Percentiles rank a stretch among this genome's conserved stretches.
phyloP scores from a whole-genome alignment of 768 basidiomycete genomes.

The Piloderma croceum region DNA sequence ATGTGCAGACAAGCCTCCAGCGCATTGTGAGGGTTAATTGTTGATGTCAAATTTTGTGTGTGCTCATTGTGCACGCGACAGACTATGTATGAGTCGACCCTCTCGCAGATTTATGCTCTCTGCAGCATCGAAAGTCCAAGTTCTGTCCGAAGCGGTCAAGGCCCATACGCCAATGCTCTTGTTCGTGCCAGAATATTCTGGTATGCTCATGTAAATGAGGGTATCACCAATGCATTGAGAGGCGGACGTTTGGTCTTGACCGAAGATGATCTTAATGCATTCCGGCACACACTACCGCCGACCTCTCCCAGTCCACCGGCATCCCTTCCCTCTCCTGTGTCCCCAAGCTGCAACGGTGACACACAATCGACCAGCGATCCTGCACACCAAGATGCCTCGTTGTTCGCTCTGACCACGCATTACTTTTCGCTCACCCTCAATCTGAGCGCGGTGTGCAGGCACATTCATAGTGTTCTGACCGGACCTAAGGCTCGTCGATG shows the following conservation, averaged over 20 bases:
- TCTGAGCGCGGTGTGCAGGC: slow-evolving; percentile 71
- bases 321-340: slow-evolving; percentile 6
- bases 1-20: slow-evolving; percentile 43
- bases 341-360: slow-evolving; percentile 4
- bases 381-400: slow-evolving; percentile 29
- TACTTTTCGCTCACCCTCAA: slow-evolving; percentile 68
- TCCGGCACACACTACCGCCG: slow-evolving; percentile 46
- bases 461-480: slow-evolving; percentile 73
- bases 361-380: slow-evolving; percentile 12
- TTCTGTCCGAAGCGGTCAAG: slow-evolving; percentile 43
- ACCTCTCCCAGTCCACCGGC: slow-evolving; percentile 13
- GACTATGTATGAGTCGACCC: slow-evolving; percentile 73
- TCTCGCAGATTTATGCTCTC: slow-evolving; percentile 76
- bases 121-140: slow-evolving; percentile 49
- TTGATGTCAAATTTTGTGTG: no score
- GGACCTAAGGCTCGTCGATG: slow-evolving; percentile 68
- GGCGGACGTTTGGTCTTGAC: slow-evolving; percentile 85
- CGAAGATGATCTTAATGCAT: slow-evolving; percentile 69
- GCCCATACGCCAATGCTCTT: slow-evolving; percentile 51
- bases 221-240: slow-evolving; percentile 71
- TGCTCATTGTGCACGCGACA: no score
- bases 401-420: slow-evolving; percentile 48
- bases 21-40: no score
- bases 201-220: slow-evolving; percentile 85
- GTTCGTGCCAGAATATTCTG: slow-evolving; percentile 81